These are phyloP conservation scores for Aspergillus calidoustus DNA, from an alignment of 2,329 filamentous ascomycete species.

Conservation along the genomic window DNA sequence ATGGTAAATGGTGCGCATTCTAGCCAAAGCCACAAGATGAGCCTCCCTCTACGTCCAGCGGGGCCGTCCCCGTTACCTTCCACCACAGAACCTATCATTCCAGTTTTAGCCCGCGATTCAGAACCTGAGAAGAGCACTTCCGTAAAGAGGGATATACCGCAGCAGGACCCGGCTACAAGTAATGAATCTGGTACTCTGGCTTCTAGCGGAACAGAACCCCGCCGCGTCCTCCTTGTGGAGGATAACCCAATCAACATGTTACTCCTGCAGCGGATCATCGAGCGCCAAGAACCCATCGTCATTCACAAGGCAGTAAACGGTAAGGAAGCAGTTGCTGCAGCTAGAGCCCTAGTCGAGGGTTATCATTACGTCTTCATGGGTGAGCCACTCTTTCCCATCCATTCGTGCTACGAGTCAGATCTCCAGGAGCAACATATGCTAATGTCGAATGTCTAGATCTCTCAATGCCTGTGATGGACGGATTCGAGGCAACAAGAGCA, in stretches of 20 bases:
- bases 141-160: too few species aligned
- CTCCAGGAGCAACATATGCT: neutral
- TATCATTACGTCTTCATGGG: neutral
- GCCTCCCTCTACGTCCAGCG: neutral
- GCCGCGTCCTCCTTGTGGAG: conserved; percentile 37
- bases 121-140: neutral
- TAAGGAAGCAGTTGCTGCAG: conserved; percentile 36
- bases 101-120: neutral
- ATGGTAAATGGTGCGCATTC: neutral
- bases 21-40: neutral
- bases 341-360: neutral
- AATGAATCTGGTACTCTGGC: neutral
- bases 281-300: conserved; percentile 29
- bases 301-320: conserved; percentile 37
- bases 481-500: conserved; percentile 44
- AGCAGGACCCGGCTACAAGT: neutral
- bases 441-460: conserved; percentile 33
- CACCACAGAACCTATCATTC: neutral
- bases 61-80: neutral
- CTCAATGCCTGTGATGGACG: conserved; percentile 46
- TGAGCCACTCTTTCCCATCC: neutral
- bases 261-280: conserved; percentile 33
- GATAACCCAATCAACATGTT: conserved; percentile 42
- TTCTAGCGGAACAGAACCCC: conserved; percentile 6
- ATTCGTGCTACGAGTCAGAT: neutral